These are phyloP conservation scores for Kentomonas sorsogonicus DNA, from an alignment of 208 protist species.

Conservation along the genomic window DNA sequence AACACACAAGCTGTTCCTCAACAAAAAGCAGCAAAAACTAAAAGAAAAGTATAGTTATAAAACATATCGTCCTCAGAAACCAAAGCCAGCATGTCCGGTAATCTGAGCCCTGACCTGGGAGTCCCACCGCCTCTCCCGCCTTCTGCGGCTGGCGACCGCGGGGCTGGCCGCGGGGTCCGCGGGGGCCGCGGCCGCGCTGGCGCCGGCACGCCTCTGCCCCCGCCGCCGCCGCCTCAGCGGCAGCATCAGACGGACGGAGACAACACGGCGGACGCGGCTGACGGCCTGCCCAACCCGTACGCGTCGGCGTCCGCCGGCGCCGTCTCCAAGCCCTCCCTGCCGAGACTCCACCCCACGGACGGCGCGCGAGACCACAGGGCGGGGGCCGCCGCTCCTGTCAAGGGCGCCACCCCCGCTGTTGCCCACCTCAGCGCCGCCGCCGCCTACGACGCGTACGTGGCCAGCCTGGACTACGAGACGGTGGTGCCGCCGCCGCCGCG, in stretches of 20 bases:
- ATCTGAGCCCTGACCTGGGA: not conserved
- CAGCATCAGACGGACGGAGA: not conserved
- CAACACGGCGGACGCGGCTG: not conserved
- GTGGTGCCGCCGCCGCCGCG: constrained; percentile 59
- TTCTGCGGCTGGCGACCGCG: not conserved
- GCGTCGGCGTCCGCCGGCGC: not conserved
- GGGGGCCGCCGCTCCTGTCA: not conserved
- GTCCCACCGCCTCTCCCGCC: not conserved
- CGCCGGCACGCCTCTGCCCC: not conserved
- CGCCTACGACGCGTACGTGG: constrained; percentile 39
- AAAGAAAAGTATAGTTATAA: not conserved
- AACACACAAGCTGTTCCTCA: constrained; percentile 8
- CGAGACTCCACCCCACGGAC: not conserved
- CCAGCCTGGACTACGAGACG: constrained; percentile 45
- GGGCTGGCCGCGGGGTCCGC: not conserved
- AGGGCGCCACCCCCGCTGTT: constrained; percentile 15
- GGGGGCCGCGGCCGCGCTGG: not conserved
- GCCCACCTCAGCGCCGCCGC: too few species aligned
- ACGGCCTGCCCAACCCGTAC: not conserved
- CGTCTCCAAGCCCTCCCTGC: not conserved
- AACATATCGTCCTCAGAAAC: not conserved
- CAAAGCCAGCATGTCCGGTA: not conserved
- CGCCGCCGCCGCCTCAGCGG: not conserved
- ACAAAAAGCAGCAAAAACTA: not conserved
- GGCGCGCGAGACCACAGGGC: too few species aligned